Evolutionary conservation across 306 rosid genomes (phyloP), one percentile per base, ranked within the genome.

Genomic region (Citrullus amarus): DNA sequence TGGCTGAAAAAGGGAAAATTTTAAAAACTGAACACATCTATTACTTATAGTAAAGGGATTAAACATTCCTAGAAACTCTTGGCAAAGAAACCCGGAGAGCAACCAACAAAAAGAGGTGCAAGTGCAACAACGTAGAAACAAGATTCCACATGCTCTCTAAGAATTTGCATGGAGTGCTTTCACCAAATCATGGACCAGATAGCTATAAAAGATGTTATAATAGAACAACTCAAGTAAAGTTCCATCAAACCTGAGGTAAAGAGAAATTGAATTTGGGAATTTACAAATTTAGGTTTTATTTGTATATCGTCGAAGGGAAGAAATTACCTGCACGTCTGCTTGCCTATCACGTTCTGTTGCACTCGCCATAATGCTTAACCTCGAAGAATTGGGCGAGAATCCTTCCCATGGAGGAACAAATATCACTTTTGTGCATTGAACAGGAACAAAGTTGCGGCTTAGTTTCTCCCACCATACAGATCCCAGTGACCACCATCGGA

Each of bases 381-480:
- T 90, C 67, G 96, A 88, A 84, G 96, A 86, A 85, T 92, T 95
- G n/a, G 98, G 96, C 14, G 97, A 95, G 86, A 95, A 92, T 86
- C 98, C 98, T 70, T 95, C 98, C 97, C 98, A 95, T 43, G 98
- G 98, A 68, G 96, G 97, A 81, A 95, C 92, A 82, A 95, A 95
- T 56, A 95, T 92, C 79, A 91, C 86, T 84, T 91, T 95, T 61
- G 98, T 95, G 86, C 97, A 95, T 77, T 91, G 98, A 78, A 95
- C 95, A 38, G 97, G 97, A 82, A 88, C 88, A 72, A 88, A 84
- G 83, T 88, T 91, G 57, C 96, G 88, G 89, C 91, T 95, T 78
- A 95, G 79, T 85, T 92, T 95, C 91, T 95, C 98, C 97, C 97
- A 95, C 95, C 96, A 95, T 38, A 90, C 90, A 63, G 97, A 95